Conservation (phyloP, 2,329 filamentous ascomycete species). For the Ploettnerulaceae sp. region DNA sequence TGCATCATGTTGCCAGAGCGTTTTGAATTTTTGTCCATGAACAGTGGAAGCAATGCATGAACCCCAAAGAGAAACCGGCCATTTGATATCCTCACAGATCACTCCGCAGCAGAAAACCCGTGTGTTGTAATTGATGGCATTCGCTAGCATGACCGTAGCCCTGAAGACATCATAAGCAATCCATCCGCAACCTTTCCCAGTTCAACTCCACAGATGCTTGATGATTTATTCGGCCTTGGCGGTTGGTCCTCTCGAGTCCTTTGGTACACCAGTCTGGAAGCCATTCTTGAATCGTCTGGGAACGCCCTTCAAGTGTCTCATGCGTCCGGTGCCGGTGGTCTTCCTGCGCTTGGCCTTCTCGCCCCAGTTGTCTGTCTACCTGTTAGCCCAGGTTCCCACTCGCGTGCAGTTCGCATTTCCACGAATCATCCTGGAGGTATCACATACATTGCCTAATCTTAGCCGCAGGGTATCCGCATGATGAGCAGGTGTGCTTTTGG, state of each 20-base stretch:
- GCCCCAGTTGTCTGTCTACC: conserved; percentile 90
- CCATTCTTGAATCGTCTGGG: conserved; percentile 95
- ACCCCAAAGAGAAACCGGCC: conserved; percentile 11
- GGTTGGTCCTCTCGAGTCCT: conserved; percentile 68
- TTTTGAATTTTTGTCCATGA: conserved; percentile 3
- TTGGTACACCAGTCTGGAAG: conserved; percentile 86
- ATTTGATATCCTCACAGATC: conserved; percentile 17
- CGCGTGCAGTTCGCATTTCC: conserved; percentile 55
- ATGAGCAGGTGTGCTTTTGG: conserved; percentile 97
- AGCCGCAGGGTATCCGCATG: conserved; percentile 94
- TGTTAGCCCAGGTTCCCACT: conserved; percentile 67
- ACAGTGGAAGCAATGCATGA: conserved; percentile 8
- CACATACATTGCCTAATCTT: conserved; percentile 98
- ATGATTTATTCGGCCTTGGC: conserved; percentile 33
- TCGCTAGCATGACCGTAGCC: conserved; percentile 32
- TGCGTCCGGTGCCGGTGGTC: conserved; percentile 95
- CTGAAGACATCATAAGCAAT: conserved; percentile 30
- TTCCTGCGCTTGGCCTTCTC: conserved; percentile 99
- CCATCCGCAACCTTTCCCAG: conserved; percentile 34
- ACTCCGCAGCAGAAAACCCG: conserved; percentile 19
- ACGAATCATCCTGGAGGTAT: conserved; percentile 11
- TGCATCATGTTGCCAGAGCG: conserved; percentile 9
- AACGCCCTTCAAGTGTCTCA: conserved; percentile 90
- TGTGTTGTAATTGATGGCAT: conserved; percentile 33
- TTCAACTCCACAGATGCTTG: conserved; percentile 33